Base-by-base conservation (phyloP, 1,284 basidiomycete species). In the Trichosporon faecale region DNA sequence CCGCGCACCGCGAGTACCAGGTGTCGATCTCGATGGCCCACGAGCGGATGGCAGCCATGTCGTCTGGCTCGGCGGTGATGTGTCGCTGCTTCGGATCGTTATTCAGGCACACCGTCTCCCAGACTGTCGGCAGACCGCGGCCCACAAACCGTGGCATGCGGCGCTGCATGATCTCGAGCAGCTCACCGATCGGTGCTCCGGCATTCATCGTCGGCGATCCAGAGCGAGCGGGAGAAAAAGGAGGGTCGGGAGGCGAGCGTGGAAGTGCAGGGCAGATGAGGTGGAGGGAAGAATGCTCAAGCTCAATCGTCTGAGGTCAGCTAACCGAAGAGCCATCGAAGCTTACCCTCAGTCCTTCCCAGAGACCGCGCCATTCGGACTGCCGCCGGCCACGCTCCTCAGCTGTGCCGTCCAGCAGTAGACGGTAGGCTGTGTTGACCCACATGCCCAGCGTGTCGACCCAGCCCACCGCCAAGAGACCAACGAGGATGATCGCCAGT, bases 401-500 rank as follows among this genome's bases (percentile, higher is more conserved):
- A 14, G 74, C 70, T 64, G 73, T 70, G 18, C 74, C 74, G 46
- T 75, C 74, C 5, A 75, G 66, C 11, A 75, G 67, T 3, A 75
- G 46, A 5, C 74, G 72, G 49, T 73, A 75, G 1, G 68, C 74
- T 1, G 70, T 70, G 67, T 73, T 70, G 35, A 73, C 68, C 74
- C 74, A 75, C 68, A 75, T 70, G 40, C 74, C 74, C 6, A 75
- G 69, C 0, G 74, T 73, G 46, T 75, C 74, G 33, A 75, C 74
- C 72, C 72, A 75, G 0, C 74, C 74, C n/a, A 75, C 68, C 3
- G 70, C 72, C 8, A 75, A 67, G 0, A 75, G 55, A 8, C 74
- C 72, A 1, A 68, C 70, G 18, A 75, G 68, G 63, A 73, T 75
- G 37, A 75, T 75, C 5, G 72, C 74, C 6, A 75, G 65, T 7